Percentiles rank a stretch among this genome's conserved stretches.
These are phyloP conservation scores for Melaleuca alternifolia DNA, from an alignment of 345 rosid genomes.

Conservation along the genomic window DNA sequence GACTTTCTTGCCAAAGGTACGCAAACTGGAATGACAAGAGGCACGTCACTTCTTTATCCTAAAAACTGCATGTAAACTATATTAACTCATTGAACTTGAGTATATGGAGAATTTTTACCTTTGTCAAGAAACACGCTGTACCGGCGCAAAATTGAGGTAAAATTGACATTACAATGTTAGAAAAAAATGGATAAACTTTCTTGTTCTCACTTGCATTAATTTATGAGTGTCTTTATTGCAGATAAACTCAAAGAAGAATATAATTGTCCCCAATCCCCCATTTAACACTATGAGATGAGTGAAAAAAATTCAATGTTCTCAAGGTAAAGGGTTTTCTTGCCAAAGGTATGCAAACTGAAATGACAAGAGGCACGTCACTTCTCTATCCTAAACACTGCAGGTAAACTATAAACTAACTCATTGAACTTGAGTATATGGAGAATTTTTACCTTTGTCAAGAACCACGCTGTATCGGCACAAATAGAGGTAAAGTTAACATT, in stretches of 20 bases:
- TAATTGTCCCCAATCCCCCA: too few relatives aligned
- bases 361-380: too few relatives aligned
- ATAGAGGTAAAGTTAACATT: not conserved
- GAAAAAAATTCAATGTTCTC: too few relatives aligned
- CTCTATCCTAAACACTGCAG: too few relatives aligned
- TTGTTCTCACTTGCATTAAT: not conserved
- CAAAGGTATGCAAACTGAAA: too few relatives aligned
- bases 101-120: not conserved
- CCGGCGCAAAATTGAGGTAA: not conserved
- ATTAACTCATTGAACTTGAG: not conserved
- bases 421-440: not conserved
- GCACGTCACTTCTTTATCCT: too few relatives aligned
- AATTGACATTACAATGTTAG: not conserved
- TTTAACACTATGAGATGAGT: too few relatives aligned
- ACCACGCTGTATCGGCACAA: accelerated
- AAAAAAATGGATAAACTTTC: not conserved
- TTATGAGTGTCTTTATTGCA: not conserved
- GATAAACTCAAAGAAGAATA: too few relatives aligned
- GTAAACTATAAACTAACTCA: not conserved
- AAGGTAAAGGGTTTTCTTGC: too few relatives aligned
- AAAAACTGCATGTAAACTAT: not conserved
- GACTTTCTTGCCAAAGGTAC: too few relatives aligned
- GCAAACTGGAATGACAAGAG: too few relatives aligned
- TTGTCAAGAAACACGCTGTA: accelerated
- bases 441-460: not conserved